Base-by-base conservation (phyloP, 2,329 filamentous ascomycete genomes). In the Dissoconium aciculare region DNA sequence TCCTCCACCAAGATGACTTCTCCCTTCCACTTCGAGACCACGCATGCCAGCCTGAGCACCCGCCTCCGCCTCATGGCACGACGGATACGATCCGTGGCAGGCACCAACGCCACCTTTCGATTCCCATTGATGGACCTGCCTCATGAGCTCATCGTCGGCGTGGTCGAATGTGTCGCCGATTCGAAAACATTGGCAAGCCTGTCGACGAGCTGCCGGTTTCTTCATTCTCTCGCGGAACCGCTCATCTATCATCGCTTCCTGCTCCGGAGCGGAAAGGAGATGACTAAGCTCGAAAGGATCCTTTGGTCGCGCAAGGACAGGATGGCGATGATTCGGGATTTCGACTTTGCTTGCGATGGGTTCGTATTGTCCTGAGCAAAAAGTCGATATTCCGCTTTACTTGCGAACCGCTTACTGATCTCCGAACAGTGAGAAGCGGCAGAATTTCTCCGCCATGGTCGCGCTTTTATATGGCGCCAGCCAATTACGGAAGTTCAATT, bases 91-190 rank as follows among this genome's bases (percentile, higher is more conserved):
- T n/a, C n/a, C n/a, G n/a, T n/a, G n/a, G n/a, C n/a, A n/a, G n/a
- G n/a, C n/a, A n/a, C n/a, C n/a, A n/a, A n/a, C n/a, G n/a, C n/a
- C n/a, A n/a, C 26, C 3, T 38, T 42, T 29, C 15, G 38, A 10
- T 42, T 46, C 14, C 31, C 28, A 5, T 32, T 44, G 11, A 28
- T 44, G 11, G 41, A 41, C 10, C 36, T 46, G 13, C 42, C 44
- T 5, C 39, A 39, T 15, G 44, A 46, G 17, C 36, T 46, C 6
- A 38, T 45, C 15, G 31, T 28, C 5, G 11, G 30, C n/a, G 36
- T 45, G 27, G 37, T 45, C 15, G 41, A 42, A 23, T 38, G 43
- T 8, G 30, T 46, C 15, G 37, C 42, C 26, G 35, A 27, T 25
- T 15, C 30, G 10, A 32, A 30, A 11, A 26, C 34, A 4, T 31